phyloP scores from a whole-genome alignment of 805 yeast species.

The Ogataea ramenticola region DNA sequence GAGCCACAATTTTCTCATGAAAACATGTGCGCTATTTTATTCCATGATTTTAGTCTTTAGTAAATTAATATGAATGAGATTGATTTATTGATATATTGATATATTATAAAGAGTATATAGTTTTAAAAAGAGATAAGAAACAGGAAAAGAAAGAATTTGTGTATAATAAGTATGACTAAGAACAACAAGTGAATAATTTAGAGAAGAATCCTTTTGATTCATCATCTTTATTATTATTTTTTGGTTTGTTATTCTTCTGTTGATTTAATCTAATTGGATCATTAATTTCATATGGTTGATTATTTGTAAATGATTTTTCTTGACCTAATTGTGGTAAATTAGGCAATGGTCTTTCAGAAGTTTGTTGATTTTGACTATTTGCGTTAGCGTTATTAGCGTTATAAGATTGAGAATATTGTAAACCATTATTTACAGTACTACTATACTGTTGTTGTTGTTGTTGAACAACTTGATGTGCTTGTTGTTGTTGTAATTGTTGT shows the following conservation, averaged over 20 bases:
- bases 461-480: slow-evolving; percentile 3
- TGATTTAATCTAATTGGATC: slow-evolving; percentile 7
- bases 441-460: slow-evolving; percentile 10
- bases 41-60: no score
- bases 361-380: not conserved
- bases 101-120: no score
- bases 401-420: not conserved
- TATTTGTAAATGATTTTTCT: slow-evolving; percentile 11
- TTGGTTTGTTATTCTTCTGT: slow-evolving; percentile 7
- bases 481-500: slow-evolving; percentile 3
- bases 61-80: no score
- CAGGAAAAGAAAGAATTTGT: no score
- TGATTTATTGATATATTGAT: no score
- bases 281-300: not conserved
- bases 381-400: no score
- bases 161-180: not conserved
- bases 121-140: no score
- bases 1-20: not conserved
- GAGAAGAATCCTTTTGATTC: slow-evolving; percentile 20
- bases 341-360: slow-evolving; percentile 25
- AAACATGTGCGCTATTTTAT: no score
- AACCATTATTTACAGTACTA: no score
- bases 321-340: slow-evolving; percentile 22
- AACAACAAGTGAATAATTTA: slow-evolving; percentile 16
- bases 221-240: slow-evolving; percentile 7